These are phyloP conservation scores for Saccharum hybrid DNA, from an alignment of 202 grass and related monocot species.

Conservation along the genomic window DNA sequence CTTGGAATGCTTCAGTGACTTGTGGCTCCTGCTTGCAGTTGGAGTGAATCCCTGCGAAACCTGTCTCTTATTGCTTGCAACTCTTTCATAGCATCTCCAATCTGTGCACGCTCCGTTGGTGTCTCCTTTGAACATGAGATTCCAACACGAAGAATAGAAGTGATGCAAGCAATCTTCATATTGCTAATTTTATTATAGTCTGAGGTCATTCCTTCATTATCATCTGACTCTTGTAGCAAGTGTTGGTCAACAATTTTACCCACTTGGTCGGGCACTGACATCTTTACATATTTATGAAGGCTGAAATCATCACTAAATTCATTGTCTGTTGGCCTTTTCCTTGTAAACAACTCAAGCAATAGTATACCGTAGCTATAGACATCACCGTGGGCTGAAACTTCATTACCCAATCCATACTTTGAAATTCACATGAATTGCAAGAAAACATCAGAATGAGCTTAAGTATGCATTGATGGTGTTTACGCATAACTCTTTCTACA, in stretches of 20 bases:
- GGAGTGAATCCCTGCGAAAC: background rate
- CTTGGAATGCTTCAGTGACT: background rate
- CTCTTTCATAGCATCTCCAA: no score
- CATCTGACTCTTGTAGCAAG: background rate
- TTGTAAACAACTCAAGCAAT: constrained; percentile 55
- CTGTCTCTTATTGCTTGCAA: background rate
- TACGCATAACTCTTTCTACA: background rate
- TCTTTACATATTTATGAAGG: constrained; percentile 37
- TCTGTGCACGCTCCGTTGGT: no score
- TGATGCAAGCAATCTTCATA: no score
- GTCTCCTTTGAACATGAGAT: no score
- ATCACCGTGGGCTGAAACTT: constrained; percentile 43
- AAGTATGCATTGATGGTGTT: background rate
- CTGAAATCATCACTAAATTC: constrained; percentile 31
- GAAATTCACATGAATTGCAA: background rate
- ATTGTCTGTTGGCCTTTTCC: constrained; percentile 45
- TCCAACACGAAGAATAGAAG: no score
- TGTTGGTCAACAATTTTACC: constrained; percentile 14
- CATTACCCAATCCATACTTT: constrained; percentile 49
- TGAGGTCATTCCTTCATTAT: background rate
- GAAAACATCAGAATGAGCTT: background rate
- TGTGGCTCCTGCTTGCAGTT: background rate
- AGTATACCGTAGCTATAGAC: constrained; percentile 53
- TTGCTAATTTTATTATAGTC: background rate
- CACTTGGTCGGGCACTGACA: constrained; percentile 10